Evolutionary conservation across 805 yeast genomes (phyloP), one percentile per base, ranked within the genome.

Genomic region (Vanderwaltozyma verrucispora): DNA sequence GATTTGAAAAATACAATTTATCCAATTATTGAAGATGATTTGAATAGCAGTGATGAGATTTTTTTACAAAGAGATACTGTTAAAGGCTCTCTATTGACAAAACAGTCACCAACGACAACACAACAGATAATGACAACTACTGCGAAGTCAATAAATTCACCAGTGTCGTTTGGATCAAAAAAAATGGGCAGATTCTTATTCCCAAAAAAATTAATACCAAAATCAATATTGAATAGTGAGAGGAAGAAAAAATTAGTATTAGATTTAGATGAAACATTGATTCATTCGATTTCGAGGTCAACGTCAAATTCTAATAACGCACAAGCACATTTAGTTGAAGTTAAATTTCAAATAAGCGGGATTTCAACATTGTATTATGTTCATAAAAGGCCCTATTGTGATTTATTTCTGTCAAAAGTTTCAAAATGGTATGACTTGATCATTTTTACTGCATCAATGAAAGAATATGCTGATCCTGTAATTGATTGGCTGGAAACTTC

Each of bases 381-480:
- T 19, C 84, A 85, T 53, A 89, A 89, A 55, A 67, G 98, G 37
- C 98, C 98, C 0, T 80, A 71, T 54, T 92, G 96, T 56, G 95
- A 86, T 57, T 73, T 76, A 45, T 92, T 92, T 51, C 65, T 92
- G 19, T 67, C 74, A 41, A 79, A 79, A 43, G 92, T 87, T 8
- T 68, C 80, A 36, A 75, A 75, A 49, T 89, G 96, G 96, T 92
- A 74, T 61, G 81, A 86, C 48, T 64, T 92, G 30, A 88, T 87
- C 24, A 76, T 94, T 9, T 92, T 92, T 66, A 92, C 98, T 0
- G 98, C 98, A 2, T 81, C 94, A 28, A 88, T 92, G 43, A 75
- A 78, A 57, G 95, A 86, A 54, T 92, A 92, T 53, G 97, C 98
- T 0, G 98, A 92, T 53, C 97, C 98, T 0, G 94, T 92, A 35